These are phyloP conservation scores for Yarrowia yakushimensis DNA, from an alignment of 805 yeast genomes.

Conservation along the genomic window DNA sequence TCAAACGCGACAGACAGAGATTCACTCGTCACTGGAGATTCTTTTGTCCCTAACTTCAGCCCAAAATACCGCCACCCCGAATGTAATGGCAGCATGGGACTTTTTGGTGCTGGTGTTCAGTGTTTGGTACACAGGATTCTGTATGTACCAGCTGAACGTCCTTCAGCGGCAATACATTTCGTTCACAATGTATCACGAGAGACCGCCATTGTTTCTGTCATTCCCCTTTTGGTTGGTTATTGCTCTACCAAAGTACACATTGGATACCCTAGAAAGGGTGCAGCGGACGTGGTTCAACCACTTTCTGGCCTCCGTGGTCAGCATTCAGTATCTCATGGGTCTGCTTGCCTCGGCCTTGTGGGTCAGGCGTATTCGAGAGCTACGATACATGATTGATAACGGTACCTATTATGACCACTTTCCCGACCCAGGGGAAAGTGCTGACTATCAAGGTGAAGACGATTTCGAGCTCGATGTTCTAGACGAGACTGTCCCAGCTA, in stretches of 20 bases:
- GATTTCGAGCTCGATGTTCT: conserved; percentile 12
- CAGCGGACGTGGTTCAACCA: not conserved
- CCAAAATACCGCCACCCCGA: not conserved
- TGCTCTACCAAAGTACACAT: conserved; percentile 2
- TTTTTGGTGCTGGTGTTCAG: conserved; percentile 8
- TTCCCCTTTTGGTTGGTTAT: conserved; percentile 16
- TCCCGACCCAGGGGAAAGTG: not conserved
- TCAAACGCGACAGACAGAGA: not conserved
- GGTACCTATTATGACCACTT: conserved; percentile 15
- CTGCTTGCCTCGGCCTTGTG: not conserved
- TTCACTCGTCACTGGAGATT: not conserved
- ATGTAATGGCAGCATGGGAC: conserved; percentile 12
- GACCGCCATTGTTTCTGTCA: not conserved
- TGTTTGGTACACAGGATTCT: conserved; percentile 16
- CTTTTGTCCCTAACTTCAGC: not conserved
- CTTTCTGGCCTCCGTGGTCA: not conserved
- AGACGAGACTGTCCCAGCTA: not conserved
- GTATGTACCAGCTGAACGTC: conserved; percentile 16
- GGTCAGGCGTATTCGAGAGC: not conserved
- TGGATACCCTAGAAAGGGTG: not conserved
- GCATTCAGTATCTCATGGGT: conserved; percentile 15
- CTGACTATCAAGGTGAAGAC: conserved; percentile 1
- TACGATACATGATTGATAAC: not conserved
- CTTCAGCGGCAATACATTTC: conserved; percentile 17
- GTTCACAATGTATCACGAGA: conserved; percentile 13